These are phyloP conservation scores for Podaxis sp. DNA, from an alignment of 768 basidiomycete species.

Conservation along the genomic window DNA sequence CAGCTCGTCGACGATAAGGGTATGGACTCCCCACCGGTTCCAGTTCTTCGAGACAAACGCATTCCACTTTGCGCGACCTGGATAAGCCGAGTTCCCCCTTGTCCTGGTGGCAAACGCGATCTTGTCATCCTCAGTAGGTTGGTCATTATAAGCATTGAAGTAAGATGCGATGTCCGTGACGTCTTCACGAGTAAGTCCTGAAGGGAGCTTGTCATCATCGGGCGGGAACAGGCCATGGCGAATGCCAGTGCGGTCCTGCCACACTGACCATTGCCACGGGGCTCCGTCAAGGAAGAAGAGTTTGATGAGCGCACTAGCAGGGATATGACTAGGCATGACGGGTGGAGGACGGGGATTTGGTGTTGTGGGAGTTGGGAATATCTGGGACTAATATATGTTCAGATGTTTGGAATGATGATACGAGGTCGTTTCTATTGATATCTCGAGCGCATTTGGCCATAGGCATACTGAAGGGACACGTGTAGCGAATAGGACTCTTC, in stretches of 20 bases:
- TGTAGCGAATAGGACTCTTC: no score
- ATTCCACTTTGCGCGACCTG: slow-evolving; percentile 18
- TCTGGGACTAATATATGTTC: not conserved
- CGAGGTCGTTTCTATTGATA: not conserved
- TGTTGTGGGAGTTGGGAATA: not conserved
- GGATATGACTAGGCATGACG: not conserved
- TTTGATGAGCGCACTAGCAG: slow-evolving; percentile 17
- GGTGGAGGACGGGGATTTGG: not conserved
- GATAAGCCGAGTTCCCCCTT: not conserved
- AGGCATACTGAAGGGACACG: no score
- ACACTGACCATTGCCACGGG: slow-evolving; percentile 18
- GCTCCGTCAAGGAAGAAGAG: slow-evolving; percentile 14
- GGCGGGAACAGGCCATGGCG: slow-evolving; percentile 21
- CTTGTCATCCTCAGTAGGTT: slow-evolving; percentile 1
- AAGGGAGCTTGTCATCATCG: slow-evolving; percentile 18
- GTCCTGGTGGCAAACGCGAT: slow-evolving; percentile 2
- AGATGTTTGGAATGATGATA: not conserved
- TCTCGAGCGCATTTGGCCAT: no score
- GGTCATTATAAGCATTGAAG: slow-evolving; percentile 15
- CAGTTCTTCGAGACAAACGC: slow-evolving; percentile 14
- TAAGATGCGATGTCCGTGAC: slow-evolving; percentile 15
- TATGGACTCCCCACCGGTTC: slow-evolving; percentile 18
- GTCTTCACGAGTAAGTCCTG: slow-evolving; percentile 13
- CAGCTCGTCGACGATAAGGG: slow-evolving; percentile 12
- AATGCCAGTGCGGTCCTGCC: slow-evolving; percentile 23